Evolutionary conservation across 2,329 filamentous ascomycete genomes (phyloP).

Genomic region (Botrytis aclada): DNA sequence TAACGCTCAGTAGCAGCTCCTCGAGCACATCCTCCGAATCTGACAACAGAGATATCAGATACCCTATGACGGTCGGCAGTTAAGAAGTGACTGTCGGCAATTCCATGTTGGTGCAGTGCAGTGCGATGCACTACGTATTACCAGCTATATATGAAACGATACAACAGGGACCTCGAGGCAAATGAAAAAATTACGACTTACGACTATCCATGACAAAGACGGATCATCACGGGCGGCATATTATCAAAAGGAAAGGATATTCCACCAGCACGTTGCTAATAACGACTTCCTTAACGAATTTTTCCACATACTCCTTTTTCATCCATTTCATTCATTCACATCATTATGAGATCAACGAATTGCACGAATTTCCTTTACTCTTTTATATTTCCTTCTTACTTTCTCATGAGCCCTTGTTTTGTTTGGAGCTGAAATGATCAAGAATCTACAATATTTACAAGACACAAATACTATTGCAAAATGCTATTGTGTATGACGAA

Average conservation of each 20-base stretch:
- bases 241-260: slow-evolving; percentile 8
- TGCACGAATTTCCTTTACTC: slow-evolving; percentile 11
- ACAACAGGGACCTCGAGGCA: slow-evolving; percentile 6
- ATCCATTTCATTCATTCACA: slow-evolving; percentile 14
- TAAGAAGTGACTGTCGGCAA: slow-evolving; percentile 31
- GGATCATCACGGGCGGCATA: slow-evolving; percentile 1
- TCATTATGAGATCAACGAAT: slow-evolving; percentile 19
- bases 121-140: not conserved
- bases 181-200: slow-evolving; percentile 19
- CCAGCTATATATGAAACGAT: slow-evolving; percentile 1
- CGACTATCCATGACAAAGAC: slow-evolving; percentile 13
- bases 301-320: slow-evolving; percentile 23
- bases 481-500: slow-evolving; percentile 27
- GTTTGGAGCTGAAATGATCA: not conserved
- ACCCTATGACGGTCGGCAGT: slow-evolving; percentile 27
- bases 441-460: not conserved
- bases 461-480: slow-evolving; percentile 17
- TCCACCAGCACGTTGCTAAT: slow-evolving; percentile 14
- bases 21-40: slow-evolving; percentile 38
- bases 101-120: slow-evolving; percentile 12
- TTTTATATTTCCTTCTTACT: slow-evolving; percentile 11
- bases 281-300: slow-evolving; percentile 20
- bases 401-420: not conserved
- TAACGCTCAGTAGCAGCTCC: slow-evolving; percentile 38
- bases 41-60: slow-evolving; percentile 26